phyloP scores from a whole-genome alignment of 2,329 filamentous ascomycete genomes.

The Sordariomycetes sp. region DNA sequence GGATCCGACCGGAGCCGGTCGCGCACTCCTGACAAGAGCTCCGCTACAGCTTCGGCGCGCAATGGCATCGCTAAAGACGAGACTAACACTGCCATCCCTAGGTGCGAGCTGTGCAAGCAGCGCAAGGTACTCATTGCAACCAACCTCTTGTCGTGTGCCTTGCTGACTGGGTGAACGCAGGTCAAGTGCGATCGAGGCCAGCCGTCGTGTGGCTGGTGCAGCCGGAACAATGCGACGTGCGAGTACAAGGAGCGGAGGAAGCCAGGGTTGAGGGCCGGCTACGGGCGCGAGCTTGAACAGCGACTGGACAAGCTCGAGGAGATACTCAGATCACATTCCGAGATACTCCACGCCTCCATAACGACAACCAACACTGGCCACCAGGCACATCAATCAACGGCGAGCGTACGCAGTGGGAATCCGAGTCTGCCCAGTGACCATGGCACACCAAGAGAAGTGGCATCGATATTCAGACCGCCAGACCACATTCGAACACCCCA shows the following conservation, averaged over 20 bases:
- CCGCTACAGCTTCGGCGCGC: too few species aligned
- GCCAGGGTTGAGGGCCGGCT: conserved; percentile 55
- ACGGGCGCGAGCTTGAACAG: conserved; percentile 65
- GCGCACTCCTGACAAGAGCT: background rate
- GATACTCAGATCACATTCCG: conserved; percentile 55
- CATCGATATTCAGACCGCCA: conserved; percentile 36
- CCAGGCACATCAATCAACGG: conserved; percentile 19
- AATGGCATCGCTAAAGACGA: conserved; percentile 9
- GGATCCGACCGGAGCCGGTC: background rate
- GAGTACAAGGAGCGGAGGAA: conserved; percentile 64
- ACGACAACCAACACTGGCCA: conserved; percentile 15
- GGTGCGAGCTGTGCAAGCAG: conserved; percentile 72
- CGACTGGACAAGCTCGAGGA: conserved; percentile 62
- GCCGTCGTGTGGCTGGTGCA: conserved; percentile 62
- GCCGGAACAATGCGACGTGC: conserved; percentile 51
- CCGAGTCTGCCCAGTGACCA: conserved; percentile 45
- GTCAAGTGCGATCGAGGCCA: conserved; percentile 71
- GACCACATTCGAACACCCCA: conserved; percentile 43
- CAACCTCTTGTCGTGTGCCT: too few species aligned
- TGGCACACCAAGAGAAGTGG: conserved; percentile 41
- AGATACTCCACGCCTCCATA: conserved; percentile 53
- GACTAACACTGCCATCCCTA: conserved; percentile 31
- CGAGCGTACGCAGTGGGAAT: conserved; percentile 39
- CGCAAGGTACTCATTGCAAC: too few species aligned
- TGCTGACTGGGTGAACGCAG: too few species aligned